Base-by-base conservation (phyloP, 805 yeast species). In the Yarrowia hollandica region DNA sequence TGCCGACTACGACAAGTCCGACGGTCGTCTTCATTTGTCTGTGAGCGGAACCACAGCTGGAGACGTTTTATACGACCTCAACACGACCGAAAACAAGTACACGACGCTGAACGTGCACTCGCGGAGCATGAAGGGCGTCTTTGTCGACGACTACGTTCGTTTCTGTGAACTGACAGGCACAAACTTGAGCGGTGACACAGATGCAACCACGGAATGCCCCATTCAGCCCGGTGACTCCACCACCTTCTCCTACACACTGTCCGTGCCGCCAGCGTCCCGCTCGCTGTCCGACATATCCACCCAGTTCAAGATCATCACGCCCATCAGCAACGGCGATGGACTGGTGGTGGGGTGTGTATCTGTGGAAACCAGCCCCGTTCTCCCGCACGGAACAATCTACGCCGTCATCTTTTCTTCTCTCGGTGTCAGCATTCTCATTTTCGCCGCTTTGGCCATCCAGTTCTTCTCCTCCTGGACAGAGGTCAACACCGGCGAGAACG, bases 341-440 rank as follows among this genome's bases (percentile, higher is more conserved):
- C 35, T 56, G 14, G 62, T 67, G 11, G 65, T 83, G 10, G 82
- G 81, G 1, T 85, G 88, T 62, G 69, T 77, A 18, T 64, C 69
- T 15, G 69, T 79, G 5, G 75, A 75, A 62, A 76, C 80, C 6
- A 80, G 86, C 1, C 84, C 86, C 0, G 75, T 69, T 7, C 69
- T 80, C 15, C 69, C 74, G 4, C 55, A 62, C 8, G 64, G 74
- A n/a, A 69, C 81, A 5, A 67, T 76, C 22, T 65, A 68, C 5
- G 77, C 78, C 6, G 71, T 81, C 5, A 65, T 74, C 1, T 69
- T 70, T 14, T 71, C 77, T 16, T 68, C 80, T 7, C 66, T 78
- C 1, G 71, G 72, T 3, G 68, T 84, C 5, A 73, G 74, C n/a
- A 60, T 72, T 2, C 62, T 79, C 22, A 23, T 37, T 8, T 35